Base-by-base conservation (phyloP, 192 early-diverging fungal species). In the Podila minutissima region DNA sequence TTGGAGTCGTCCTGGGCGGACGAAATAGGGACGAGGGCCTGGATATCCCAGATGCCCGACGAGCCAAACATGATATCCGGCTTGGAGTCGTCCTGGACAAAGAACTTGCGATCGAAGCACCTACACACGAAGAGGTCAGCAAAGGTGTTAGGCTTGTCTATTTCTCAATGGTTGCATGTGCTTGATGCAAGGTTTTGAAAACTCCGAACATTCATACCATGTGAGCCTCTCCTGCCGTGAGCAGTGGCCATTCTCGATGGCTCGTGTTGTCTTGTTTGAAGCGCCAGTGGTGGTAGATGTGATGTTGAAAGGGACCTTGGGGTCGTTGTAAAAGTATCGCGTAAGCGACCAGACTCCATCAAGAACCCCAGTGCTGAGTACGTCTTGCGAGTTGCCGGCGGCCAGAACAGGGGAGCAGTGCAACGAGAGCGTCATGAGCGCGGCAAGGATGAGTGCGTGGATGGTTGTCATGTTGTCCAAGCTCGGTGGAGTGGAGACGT, bases 11-110 rank as follows among this genome's bases (percentile, higher is more conserved):
- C 46, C 26, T 28, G 20, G 48, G 41, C 28, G 37, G 12, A 13
- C 3, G 48, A 13, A 17, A 66, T 66, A 19, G 28, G 29, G 3
- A 19, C 28, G 0, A 50, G 17, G 6, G 29, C 24, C 15, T 66
- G 46, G 29, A 51, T 66, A 11, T 50, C 64, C 20, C 64, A 66
- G 29, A 66, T 66, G 20, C 29, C 49, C 35, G 31, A 33, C 9
- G 49, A 31, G 10, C 29, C 64, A 53, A 66, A 53, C 22, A 66
- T 37, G 5, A 15, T 32, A 12, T 66, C 49, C 8, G 15, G 15
- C 12, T 13, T 32, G 38, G 24, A 19, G 0, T 38, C 13, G 20
- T 10, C 29, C 3, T 51, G 49, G 20, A 28, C 26, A 29, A 66
- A 66, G 29, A 31, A 53, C 48, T 48, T 53, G 64, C 29, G n/a